Base-by-base conservation (phyloP, 495 filamentous ascomycete species). In the Aspergillus ellipticus region DNA sequence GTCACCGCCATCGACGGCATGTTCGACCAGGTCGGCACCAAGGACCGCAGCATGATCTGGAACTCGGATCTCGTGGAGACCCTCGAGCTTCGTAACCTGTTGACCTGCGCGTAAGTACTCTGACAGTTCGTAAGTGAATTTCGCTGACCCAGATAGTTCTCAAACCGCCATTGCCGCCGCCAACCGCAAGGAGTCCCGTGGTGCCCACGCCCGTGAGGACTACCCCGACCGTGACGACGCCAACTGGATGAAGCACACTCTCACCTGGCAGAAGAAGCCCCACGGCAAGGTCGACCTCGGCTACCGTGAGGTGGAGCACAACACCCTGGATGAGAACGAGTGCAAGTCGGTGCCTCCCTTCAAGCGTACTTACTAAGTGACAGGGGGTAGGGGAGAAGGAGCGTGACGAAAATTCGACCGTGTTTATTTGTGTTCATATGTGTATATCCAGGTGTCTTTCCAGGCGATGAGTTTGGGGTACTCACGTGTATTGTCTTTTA, bases 1-100 rank as follows among this genome's bases (percentile, higher is more conserved):
- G 89, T 97, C 63, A 82, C 74, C 63, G 81, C 88, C 57, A 87
- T 97, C 62, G 94, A 97, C 70, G 72, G 83, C 65, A 84, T 77
- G 58, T 97, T 88, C 76, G 68, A 72, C 53, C 82, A 96, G 68
- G 84, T 97, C 57, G 89, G 89, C 64, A 96, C 89, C 73, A 96
- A 95, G 82, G 93, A 97, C 72, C 88, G 93, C 67, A 92, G 89
- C 84, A 96, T 97, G 94, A 96, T 97, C 78, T 97, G 93, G 93
- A 97, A 97, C 84, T 90, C 89, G 35, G 93, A 97, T 65, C 82
- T 97, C 26, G 89, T 96, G 52, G 93, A 97, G 83, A 95, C 92
- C 24, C 82, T 97, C 41, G 93, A 97, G 76, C 79, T 97, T 64
- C 79, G 90, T 62, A 97, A 97, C 71, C 69, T 97, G 60, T 75